Percentiles rank a stretch among this genome's conserved stretches.
Evolutionary conservation across 2,329 filamentous ascomycete species (phyloP).

Genomic region (Ceratocystis variospora): DNA sequence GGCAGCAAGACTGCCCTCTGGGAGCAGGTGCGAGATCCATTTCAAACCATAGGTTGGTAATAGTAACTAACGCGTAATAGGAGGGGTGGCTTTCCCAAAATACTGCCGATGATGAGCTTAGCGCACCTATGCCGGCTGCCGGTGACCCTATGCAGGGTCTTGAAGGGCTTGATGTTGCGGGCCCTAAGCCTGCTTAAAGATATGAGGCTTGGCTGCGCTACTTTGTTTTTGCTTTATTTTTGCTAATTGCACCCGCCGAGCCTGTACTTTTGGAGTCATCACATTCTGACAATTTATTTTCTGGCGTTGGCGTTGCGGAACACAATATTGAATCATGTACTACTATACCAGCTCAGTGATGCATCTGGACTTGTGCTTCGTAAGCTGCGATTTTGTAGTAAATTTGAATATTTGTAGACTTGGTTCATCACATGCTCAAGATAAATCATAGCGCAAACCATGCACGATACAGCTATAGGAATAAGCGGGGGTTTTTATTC

Average conservation of each 20-base stretch:
- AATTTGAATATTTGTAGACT: background rate
- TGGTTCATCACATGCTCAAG: background rate
- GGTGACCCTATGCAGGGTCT: constrained; percentile 92
- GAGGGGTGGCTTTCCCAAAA: constrained; percentile 88
- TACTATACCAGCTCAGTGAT: background rate
- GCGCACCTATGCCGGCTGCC: constrained; percentile 37
- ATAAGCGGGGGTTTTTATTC: constrained; percentile 12
- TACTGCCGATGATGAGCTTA: constrained; percentile 62
- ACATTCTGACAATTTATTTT: constrained; percentile 24
- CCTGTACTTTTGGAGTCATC: constrained; percentile 9
- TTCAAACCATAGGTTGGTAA: background rate
- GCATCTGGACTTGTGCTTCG: background rate
- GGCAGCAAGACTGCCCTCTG: constrained; percentile 90
- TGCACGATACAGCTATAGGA: background rate
- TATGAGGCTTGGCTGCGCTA: constrained; percentile 22
- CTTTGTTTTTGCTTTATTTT: constrained; percentile 20
- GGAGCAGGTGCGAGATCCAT: constrained; percentile 61
- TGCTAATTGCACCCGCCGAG: constrained; percentile 10
- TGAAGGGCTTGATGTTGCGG: constrained; percentile 85
- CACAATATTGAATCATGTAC: constrained; percentile 21
- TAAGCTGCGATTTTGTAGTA: background rate
- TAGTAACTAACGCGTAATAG: constrained; percentile 33
- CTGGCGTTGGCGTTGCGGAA: constrained; percentile 30
- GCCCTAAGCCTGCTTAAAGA: constrained; percentile 58
- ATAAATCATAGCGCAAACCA: background rate